phyloP scores from a whole-genome alignment of 495 filamentous ascomycete genomes.

The Pyrenula massariospora region DNA sequence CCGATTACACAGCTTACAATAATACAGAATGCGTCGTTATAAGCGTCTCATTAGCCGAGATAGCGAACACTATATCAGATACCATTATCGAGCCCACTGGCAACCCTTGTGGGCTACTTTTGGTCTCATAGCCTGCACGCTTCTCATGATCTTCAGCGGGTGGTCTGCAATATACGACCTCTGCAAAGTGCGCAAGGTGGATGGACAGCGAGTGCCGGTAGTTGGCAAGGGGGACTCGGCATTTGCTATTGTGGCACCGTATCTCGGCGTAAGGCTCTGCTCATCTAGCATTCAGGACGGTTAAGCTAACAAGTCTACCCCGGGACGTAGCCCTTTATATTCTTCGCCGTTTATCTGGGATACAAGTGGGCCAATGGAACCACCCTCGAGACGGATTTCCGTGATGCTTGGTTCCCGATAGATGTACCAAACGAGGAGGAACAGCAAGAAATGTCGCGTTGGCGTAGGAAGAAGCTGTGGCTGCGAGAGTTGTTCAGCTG shows the following conservation, averaged over 20 bases:
- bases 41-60: conserved; percentile 8
- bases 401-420: conserved; percentile 7
- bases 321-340: conserved; percentile 7
- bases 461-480: background rate
- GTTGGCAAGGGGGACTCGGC: conserved; percentile 4
- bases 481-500: background rate
- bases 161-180: conserved; percentile 18
- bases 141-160: conserved; percentile 12
- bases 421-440: background rate
- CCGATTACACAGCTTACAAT: background rate
- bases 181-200: background rate
- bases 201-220: conserved; percentile 2
- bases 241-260: conserved; percentile 2
- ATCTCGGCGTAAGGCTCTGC: conserved; percentile 7
- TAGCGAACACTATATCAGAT: conserved; percentile 4
- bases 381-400: conserved; percentile 6
- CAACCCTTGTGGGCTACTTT: conserved; percentile 17
- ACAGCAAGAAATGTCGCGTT: background rate
- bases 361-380: conserved; percentile 12
- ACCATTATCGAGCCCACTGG: conserved; percentile 18
- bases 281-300: background rate
- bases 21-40: background rate
- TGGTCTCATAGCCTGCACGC: conserved; percentile 10
- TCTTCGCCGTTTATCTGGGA: conserved; percentile 7
- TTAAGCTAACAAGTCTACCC: background rate